Evolutionary conservation across 495 filamentous ascomycete species (phyloP), one percentile per base, ranked within the genome.

Genomic region (Filosporella fistucella): DNA sequence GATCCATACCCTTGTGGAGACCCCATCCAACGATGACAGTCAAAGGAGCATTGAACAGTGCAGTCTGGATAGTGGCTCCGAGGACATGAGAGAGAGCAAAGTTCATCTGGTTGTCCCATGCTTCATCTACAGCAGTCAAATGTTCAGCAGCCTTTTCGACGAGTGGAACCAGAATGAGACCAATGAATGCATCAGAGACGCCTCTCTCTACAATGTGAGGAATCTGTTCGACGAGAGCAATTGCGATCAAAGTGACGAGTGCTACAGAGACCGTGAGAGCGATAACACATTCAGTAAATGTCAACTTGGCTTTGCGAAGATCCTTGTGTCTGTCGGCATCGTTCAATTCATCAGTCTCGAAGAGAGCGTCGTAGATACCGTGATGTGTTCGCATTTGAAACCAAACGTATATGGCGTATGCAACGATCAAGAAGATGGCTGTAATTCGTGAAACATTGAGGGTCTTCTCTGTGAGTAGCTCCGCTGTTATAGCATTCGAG

Each of bases 91-190:
- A 83, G 7, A 97, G 77, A 0, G 91, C 91, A 63, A 94, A 93
- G 69, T 96, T 95, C 78, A 88, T 86, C 59, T 74, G 82, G 63
- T 85, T 78, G 62, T 89, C 87, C 75, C 82, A 95, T 9, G 91
- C 91, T 70, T 96, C 91, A 63, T 96, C 91, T 35, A 96, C 67
- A 11, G 90, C 87, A 0, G 86, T 95, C 29, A 95, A 65, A 62
- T 96, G 91, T 69, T 96, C 91, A 9, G 89, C 88, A 0, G 82
- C 84, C 61, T 96, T 96, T 58, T 96, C 91, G 7, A 95, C 90
- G 1, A 96, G 70, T 2, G 91, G 91, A 0, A 89, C 69, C 2
- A 89, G 69, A 43, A 88, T 88, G 51, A 91, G 66, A 41, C 88
- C 88, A 64, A 91, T 77, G 61, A 90, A 90, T 16, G 81, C 80